These are phyloP conservation scores for Rhodotorula graminis DNA, from an alignment of 768 basidiomycete species.

Conservation along the genomic window DNA sequence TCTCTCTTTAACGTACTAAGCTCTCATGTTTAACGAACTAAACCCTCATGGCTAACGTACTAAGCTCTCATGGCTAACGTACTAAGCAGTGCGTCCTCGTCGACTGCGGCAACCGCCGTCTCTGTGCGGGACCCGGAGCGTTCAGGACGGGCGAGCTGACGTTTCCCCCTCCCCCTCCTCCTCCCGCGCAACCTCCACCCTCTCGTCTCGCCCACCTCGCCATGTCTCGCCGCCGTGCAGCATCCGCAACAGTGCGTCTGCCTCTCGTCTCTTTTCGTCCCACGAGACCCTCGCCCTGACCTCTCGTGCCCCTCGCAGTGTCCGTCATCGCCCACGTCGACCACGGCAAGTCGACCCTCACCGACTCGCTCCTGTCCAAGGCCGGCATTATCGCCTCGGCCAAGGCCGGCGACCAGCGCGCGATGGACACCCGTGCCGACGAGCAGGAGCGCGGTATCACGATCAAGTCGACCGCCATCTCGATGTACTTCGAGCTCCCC, in stretches of 20 bases:
- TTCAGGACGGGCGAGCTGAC: conserved; percentile 1
- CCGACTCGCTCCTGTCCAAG: conserved; percentile 97
- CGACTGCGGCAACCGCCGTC: accelerated
- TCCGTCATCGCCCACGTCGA: conserved; percentile 67
- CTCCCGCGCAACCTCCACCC: neutral
- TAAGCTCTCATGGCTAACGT: no score
- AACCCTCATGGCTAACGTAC: no score
- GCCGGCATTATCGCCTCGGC: conserved; percentile 95
- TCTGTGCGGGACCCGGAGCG: neutral
- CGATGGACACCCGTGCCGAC: conserved; percentile 85
- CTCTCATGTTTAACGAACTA: no score
- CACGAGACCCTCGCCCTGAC: neutral
- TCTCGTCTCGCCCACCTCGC: neutral
- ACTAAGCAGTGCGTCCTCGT: conserved; percentile 22
- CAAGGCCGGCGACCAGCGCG: conserved; percentile 94
- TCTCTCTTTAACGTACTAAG: no score
- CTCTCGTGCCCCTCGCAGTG: conserved; percentile 40
- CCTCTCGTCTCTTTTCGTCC: no score
- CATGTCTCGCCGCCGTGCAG: conserved; percentile 4
- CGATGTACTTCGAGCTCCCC: conserved; percentile 95
- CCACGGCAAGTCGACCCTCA: conserved; percentile 99
- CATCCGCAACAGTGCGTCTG: conserved; percentile 38
- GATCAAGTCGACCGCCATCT: conserved; percentile 99
- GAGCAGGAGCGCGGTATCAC: conserved; percentile 99
- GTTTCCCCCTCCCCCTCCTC: conserved; percentile 2